Conservation (phyloP, 1,284 basidiomycete species). For the Tausonia pullulans region DNA sequence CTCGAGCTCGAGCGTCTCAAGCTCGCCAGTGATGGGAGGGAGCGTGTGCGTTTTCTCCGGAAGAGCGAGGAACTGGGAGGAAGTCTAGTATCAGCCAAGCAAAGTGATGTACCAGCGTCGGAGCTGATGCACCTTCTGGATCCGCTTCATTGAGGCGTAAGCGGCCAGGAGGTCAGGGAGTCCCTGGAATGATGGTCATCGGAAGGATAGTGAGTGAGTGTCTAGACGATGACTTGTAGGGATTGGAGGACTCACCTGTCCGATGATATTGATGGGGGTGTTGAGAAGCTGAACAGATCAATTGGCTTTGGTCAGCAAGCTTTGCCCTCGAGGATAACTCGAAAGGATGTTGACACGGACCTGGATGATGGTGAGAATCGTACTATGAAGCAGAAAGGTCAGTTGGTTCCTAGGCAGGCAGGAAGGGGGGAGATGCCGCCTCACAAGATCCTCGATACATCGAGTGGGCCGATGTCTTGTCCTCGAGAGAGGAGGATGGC, state of each 20-base stretch:
- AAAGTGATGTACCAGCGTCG: too few species aligned
- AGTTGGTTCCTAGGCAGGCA: too few species aligned
- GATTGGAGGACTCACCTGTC: background rate
- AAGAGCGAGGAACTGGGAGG: background rate
- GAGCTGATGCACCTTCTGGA: background rate
- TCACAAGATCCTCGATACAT: conserved; percentile 11
- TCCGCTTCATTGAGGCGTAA: conserved; percentile 11
- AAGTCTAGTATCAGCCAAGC: background rate
- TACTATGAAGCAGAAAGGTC: background rate
- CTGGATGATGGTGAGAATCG: conserved; percentile 10
- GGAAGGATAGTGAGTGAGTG: background rate
- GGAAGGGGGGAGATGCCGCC: background rate
- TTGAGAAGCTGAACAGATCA: background rate
- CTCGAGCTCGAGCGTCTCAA: background rate
- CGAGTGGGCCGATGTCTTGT: background rate
- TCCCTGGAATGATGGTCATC: background rate
- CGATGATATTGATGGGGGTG: conserved; percentile 9
- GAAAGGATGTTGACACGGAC: too few species aligned
- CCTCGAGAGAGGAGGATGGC: background rate
- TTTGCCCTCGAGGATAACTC: too few species aligned
- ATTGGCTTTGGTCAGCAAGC: too few species aligned
- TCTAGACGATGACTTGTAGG: too few species aligned
- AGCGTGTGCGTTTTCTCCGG: background rate
- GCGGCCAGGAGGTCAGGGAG: conserved; percentile 2
- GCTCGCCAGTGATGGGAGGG: background rate